Percentiles rank a stretch among this genome's conserved stretches.
phyloP scores from a whole-genome alignment of 495 filamentous ascomycete genomes.

The Opeltia flavorubescens region DNA sequence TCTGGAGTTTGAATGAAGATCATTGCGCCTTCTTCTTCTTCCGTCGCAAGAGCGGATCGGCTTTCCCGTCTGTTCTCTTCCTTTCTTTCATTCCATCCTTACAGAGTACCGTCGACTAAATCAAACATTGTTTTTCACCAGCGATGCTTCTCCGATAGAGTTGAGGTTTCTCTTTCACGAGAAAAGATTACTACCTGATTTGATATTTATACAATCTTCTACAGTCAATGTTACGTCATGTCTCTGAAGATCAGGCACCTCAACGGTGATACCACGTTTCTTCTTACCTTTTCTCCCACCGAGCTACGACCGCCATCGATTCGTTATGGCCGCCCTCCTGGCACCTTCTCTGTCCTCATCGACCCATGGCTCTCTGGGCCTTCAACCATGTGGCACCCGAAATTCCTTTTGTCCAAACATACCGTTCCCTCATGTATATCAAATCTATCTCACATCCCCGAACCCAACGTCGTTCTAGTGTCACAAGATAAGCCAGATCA shows the following conservation, averaged over 20 bases:
- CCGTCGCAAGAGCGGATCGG: no score
- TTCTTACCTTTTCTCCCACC: conserved; percentile 45
- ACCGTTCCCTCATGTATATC: conserved; percentile 38
- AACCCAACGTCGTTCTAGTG: conserved; percentile 51
- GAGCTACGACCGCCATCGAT: conserved; percentile 15
- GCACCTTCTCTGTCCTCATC: conserved; percentile 49
- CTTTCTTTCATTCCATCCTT: no score
- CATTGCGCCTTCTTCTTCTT: no score
- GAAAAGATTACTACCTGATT: background rate
- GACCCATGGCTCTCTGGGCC: conserved; percentile 59
- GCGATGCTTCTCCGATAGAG: no score
- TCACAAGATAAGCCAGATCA: conserved; percentile 60
- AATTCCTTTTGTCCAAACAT: conserved; percentile 44
- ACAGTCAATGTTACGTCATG: conserved; percentile 28
- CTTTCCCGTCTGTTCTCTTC: no score
- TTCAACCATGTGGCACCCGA: conserved; percentile 44
- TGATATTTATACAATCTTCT: background rate
- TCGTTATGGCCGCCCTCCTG: conserved; percentile 18
- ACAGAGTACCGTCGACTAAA: no score
- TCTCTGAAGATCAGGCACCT: conserved; percentile 50
- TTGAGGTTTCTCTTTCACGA: no score
- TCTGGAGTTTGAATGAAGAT: no score
- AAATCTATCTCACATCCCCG: conserved; percentile 43
- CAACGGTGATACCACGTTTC: conserved; percentile 57
- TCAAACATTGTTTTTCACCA: no score